A percentile compares a stretch with the other conserved stretches of the same genome.
Evolutionary conservation across 179 eudicot genomes (phyloP).

Genomic region (Actinidia polygama): DNA sequence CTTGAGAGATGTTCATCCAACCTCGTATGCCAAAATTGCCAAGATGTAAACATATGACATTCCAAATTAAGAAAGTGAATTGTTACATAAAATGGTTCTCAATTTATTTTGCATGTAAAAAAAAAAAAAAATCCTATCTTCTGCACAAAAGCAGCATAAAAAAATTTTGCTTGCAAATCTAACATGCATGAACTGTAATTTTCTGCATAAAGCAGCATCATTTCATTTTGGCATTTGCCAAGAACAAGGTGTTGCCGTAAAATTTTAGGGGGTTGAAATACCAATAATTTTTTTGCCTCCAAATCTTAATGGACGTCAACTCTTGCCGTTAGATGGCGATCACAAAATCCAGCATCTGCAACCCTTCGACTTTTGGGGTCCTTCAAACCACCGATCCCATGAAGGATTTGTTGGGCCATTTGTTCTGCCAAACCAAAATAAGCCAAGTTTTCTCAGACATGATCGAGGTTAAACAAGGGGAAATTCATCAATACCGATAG

Average conservation of each 20-base stretch:
- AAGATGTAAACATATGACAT: neutral
- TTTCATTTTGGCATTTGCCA: neutral
- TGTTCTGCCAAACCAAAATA: constrained; percentile 34
- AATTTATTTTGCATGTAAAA: neutral
- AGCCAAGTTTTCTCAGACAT: neutral
- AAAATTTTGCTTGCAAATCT: neutral
- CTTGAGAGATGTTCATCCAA: neutral
- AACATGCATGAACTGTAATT: neutral
- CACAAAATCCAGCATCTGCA: constrained; percentile 73
- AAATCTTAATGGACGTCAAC: neutral
- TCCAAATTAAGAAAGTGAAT: neutral
- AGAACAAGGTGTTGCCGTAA: constrained; percentile 8
- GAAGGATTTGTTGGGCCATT: constrained; percentile 52
- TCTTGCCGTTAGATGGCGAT: constrained; percentile 7
- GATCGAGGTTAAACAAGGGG: neutral
- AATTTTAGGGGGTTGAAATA: neutral
- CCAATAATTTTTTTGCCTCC: neutral
- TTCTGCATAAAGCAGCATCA: constrained; percentile 18
- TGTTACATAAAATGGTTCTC: neutral
- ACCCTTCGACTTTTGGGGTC: constrained; percentile 60
- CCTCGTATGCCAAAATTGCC: neutral
- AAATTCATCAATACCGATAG: no score
- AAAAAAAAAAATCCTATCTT: neutral
- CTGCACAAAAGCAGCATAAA: constrained; percentile 13
- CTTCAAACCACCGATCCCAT: constrained; percentile 87